Evolutionary conservation across 495 filamentous ascomycete species (phyloP), one percentile per base, ranked within the genome.

Genomic region (Xylaria palmicola): DNA sequence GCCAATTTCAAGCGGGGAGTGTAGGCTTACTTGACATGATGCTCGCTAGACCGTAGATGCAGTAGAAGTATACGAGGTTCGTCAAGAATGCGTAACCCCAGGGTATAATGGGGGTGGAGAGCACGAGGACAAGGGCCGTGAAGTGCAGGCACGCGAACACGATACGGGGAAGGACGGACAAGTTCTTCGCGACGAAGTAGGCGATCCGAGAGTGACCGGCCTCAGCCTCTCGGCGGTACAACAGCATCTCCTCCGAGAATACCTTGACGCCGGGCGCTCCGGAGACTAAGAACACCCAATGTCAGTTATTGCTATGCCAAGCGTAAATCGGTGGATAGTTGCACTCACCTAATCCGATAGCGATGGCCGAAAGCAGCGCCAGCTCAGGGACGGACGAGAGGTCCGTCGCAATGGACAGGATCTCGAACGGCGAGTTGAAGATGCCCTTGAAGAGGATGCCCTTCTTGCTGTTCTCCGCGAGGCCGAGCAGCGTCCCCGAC

Each of bases 191-290:
- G 0, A 84, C 30, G 70, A 81, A 86, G 59, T 86, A 85, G 0
- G 84, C 81, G 37, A 76, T 66, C 22, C 75, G 64, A 50, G 80
- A 83, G 64, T 87, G 84, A 0, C 83, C 81, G 0, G 79, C 74
- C 26, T 79, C 75, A 0, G 79, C 71, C 68, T 85, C 83, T 1
- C 82, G 79, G 27, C 72, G 72, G 59, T 80, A 82, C 34, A 82
- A 72, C 13, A 81, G 65, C 67, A 82, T 80, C 65, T 86, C 82
- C 53, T 85, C 82, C 7, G 81, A 83, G 65, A 85, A 86, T 44
- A 81, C 71, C 54, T 75, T 76, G 34, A 86, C 83, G 6, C 78
- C 81, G 1, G 84, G 79, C 0, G 83, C 77, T 29, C 75, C 77
- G 12, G 81, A 75, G 3, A 79, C 77, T 4, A 84, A n/a, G n/a